Conservation (phyloP, 148 eudicot species). For the Bassia scoparia region DNA sequence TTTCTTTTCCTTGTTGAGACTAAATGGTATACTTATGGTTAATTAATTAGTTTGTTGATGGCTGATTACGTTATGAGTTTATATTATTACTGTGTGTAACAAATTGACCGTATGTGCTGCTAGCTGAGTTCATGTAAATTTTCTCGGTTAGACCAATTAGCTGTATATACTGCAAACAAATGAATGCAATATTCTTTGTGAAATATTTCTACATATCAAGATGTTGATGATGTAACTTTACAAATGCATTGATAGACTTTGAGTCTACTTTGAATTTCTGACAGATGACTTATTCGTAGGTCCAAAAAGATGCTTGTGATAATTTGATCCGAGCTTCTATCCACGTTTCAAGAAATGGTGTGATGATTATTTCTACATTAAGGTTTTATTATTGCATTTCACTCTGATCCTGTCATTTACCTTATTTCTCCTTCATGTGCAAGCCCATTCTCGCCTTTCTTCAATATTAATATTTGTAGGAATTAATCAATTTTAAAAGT, state of each 20-base stretch:
- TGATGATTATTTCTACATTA: slow-evolving; percentile 92
- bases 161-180: too few species aligned
- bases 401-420: background rate
- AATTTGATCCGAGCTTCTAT: slow-evolving; percentile 80
- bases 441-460: background rate
- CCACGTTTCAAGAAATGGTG: slow-evolving; percentile 99
- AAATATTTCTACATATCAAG: too few species aligned
- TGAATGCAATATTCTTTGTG: too few species aligned
- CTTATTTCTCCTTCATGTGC: background rate
- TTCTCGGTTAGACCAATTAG: too few species aligned
- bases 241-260: background rate
- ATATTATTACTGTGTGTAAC: too few species aligned
- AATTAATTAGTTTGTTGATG: too few species aligned
- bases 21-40: too few species aligned
- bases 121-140: too few species aligned
- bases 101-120: too few species aligned
- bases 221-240: background rate
- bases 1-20: too few species aligned
- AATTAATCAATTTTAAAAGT: background rate
- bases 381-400: slow-evolving; percentile 42
- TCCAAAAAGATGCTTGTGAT: slow-evolving; percentile 90
- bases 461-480: background rate
- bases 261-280: background rate
- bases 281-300: slow-evolving; percentile 42
- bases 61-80: too few species aligned